Percentiles rank a stretch among this genome's conserved stretches.
Conservation (phyloP, 2,329 filamentous ascomycete genomes). For the Emergomyces orientalis region DNA sequence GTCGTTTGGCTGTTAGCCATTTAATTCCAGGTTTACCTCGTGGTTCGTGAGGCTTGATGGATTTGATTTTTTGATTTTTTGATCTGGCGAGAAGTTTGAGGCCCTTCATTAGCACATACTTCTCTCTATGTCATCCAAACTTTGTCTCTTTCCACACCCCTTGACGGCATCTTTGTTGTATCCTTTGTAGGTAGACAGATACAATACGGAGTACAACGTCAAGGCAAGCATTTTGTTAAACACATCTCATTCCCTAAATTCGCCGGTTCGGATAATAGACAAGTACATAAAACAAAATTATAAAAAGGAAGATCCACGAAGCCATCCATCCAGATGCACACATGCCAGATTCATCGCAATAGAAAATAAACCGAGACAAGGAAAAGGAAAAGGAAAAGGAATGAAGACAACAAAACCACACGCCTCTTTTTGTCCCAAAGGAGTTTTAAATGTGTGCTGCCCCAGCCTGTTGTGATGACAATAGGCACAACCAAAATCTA, state of each 20-base stretch:
- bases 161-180: neutral
- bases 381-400: conserved; percentile 13
- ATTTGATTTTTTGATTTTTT: neutral
- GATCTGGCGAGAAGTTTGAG: neutral
- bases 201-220: neutral
- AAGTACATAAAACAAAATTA: neutral
- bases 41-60: neutral
- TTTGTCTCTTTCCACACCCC: neutral
- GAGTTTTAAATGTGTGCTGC: neutral
- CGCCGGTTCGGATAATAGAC: conserved; percentile 1
- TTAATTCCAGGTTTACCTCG: neutral
- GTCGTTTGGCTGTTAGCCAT: neutral
- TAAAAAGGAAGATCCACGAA: conserved; percentile 1
- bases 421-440: neutral
- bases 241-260: conserved; percentile 6
- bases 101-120: neutral
- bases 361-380: conserved; percentile 9
- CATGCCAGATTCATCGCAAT: conserved; percentile 3
- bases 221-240: neutral
- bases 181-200: neutral
- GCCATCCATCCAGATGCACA: conserved; percentile 1
- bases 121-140: neutral
- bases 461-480: neutral
- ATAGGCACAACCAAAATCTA: neutral
- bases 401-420: conserved; percentile 19